A percentile compares a stretch with the other conserved stretches of the same genome.
Evolutionary conservation across 805 yeast genomes (phyloP).

Genomic region (Ogataea corticis): DNA sequence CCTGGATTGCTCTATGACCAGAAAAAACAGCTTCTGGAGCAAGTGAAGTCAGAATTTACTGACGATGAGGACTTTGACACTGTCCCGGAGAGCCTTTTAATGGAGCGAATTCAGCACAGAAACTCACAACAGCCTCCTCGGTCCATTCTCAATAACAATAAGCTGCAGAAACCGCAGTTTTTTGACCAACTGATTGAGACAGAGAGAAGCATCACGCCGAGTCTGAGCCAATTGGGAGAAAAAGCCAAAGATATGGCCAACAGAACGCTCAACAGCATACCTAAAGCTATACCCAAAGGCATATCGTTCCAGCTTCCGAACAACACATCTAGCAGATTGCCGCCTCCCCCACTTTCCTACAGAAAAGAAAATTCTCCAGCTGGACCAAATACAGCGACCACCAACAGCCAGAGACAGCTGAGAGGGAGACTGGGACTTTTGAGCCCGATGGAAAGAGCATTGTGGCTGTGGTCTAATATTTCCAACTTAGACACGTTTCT

Average conservation of each 20-base stretch:
- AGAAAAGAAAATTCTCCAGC: slow-evolving; percentile 13
- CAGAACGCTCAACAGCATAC: slow-evolving; percentile 26
- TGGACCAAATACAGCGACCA: slow-evolving; percentile 9
- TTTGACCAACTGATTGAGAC: slow-evolving; percentile 21
- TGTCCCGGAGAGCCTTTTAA: slow-evolving; percentile 31
- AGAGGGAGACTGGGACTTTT: slow-evolving; percentile 41
- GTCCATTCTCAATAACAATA: slow-evolving; percentile 6
- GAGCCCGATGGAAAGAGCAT: slow-evolving; percentile 72
- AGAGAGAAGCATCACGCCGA: slow-evolving; percentile 23
- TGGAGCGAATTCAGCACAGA: slow-evolving; percentile 21
- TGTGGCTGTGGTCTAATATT: slow-evolving; percentile 96
- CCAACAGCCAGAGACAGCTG: slow-evolving; percentile 25
- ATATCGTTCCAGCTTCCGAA: slow-evolving; percentile 24
- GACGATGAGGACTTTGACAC: slow-evolving; percentile 30
- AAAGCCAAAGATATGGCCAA: slow-evolving; percentile 30
- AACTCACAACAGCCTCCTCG: slow-evolving; percentile 5
- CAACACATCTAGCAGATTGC: slow-evolving; percentile 17
- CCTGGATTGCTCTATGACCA: slow-evolving; percentile 18
- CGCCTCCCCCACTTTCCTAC: slow-evolving; percentile 20
- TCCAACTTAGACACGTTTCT: slow-evolving; percentile 87
- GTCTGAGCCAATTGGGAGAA: slow-evolving; percentile 25
- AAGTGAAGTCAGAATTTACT: slow-evolving; percentile 24
- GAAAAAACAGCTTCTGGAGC: slow-evolving; percentile 21
- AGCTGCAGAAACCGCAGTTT: slow-evolving; percentile 11
- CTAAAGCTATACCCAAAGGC: slow-evolving; percentile 24